A percentile compares a stretch with the other conserved stretches of the same genome.
Evolutionary conservation across 179 eudicot species (phyloP).

Genomic region (Silene coronaria): DNA sequence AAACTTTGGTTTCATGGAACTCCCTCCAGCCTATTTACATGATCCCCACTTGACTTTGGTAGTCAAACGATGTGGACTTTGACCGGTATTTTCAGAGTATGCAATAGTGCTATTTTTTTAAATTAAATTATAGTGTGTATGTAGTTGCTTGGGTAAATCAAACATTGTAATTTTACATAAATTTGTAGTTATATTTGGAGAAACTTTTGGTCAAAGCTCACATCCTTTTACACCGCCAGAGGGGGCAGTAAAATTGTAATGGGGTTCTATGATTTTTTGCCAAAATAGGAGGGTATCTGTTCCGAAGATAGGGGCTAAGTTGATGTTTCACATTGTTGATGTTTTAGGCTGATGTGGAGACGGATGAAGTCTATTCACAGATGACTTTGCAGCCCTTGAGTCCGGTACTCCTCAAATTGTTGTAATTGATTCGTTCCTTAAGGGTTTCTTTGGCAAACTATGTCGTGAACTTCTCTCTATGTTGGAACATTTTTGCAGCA

Average conservation of each 20-base stretch:
- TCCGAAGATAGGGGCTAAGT: background rate
- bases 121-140: too few species aligned
- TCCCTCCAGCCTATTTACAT: background rate
- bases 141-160: background rate
- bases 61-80: background rate
- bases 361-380: slow-evolving; percentile 93
- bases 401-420: slow-evolving; percentile 42
- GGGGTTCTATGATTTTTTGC: background rate
- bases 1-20: background rate
- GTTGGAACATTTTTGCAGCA: slow-evolving; percentile 40
- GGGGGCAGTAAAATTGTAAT: background rate
- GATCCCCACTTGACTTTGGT: background rate
- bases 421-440: background rate
- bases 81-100: background rate
- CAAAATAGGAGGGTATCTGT: background rate
- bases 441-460: slow-evolving; percentile 1
- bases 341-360: slow-evolving; percentile 88
- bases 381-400: slow-evolving; percentile 93
- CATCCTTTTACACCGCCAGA: background rate
- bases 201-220: background rate
- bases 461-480: background rate
- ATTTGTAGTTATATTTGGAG: background rate
- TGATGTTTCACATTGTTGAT: slow-evolving; percentile 18
- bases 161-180: background rate
- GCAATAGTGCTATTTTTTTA: too few species aligned